Evolutionary conservation across 1,284 basidiomycete genomes (phyloP).

Genomic region (Acaromyces ingoldii): DNA sequence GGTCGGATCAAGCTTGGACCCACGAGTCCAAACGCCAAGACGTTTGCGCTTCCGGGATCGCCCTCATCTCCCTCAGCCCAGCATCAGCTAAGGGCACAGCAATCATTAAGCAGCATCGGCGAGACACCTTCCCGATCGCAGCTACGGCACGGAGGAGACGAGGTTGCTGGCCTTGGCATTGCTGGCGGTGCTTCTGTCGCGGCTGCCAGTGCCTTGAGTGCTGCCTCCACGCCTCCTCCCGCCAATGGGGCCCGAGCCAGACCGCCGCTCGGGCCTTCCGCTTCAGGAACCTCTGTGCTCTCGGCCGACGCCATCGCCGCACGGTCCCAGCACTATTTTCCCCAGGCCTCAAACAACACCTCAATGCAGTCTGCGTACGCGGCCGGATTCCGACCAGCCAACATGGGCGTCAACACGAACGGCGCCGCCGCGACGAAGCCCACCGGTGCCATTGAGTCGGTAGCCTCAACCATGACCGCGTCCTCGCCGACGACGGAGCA

Average conservation of each 20-base stretch:
- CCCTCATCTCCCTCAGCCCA: no score
- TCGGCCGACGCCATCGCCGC: constrained; percentile 26
- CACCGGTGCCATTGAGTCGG: constrained; percentile 16
- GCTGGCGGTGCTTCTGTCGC: no score
- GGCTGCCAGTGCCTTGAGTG: no score
- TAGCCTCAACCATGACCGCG: constrained; percentile 1
- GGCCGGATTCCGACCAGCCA: constrained; percentile 7
- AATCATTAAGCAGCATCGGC: no score
- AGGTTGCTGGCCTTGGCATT: no score
- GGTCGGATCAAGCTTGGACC: constrained; percentile 4
- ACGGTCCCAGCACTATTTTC: constrained; percentile 37
- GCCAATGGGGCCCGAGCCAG: background rate
- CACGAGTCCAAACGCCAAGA: background rate
- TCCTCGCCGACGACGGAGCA: background rate
- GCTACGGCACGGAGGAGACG: no score
- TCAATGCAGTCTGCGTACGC: constrained; percentile 27
- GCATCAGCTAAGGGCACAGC: no score
- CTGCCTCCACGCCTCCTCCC: no score
- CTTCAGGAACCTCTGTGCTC: background rate
- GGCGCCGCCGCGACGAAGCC: no score
- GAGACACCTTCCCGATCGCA: no score
- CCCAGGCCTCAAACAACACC: constrained; percentile 14
- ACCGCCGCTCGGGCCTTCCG: background rate
- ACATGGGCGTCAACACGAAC: no score
- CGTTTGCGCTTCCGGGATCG: background rate